These are phyloP conservation scores for Phtheirospermum japonicum DNA, from an alignment of 257 asterid species.

Conservation along the genomic window DNA sequence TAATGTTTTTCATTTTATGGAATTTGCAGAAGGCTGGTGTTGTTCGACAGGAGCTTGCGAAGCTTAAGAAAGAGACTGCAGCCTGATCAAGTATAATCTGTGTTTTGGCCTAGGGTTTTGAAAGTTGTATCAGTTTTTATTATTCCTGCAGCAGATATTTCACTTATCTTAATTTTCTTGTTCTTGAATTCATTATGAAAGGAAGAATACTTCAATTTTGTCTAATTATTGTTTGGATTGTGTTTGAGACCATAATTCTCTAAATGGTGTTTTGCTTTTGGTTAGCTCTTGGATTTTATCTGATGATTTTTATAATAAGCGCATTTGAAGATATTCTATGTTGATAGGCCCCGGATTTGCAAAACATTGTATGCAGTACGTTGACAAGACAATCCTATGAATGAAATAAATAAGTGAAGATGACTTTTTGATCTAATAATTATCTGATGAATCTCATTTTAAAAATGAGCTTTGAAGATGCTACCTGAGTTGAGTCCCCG, in stretches of 20 bases:
- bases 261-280: background rate
- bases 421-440: too few relatives aligned
- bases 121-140: constrained; percentile 22
- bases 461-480: too few relatives aligned
- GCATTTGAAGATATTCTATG: too few relatives aligned
- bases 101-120: constrained; percentile 8
- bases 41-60: constrained; percentile 86
- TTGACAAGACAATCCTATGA: too few relatives aligned
- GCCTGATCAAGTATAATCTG: constrained; percentile 28
- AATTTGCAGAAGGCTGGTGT: constrained; percentile 76
- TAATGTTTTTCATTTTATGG: background rate
- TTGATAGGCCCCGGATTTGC: too few relatives aligned
- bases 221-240: constrained; percentile 3
- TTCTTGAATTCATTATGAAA: constrained; percentile 18
- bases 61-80: constrained; percentile 53
- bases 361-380: too few relatives aligned
- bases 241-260: background rate
- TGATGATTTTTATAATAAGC: too few relatives aligned
- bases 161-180: constrained; percentile 15
- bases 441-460: too few relatives aligned
- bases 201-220: constrained; percentile 26
- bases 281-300: background rate
- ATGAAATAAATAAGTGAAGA: too few relatives aligned
- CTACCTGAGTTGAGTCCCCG: too few relatives aligned
- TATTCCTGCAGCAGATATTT: background rate